Conservation (phyloP, 352 stramenopile species). For the Pythium graminicola region DNA sequence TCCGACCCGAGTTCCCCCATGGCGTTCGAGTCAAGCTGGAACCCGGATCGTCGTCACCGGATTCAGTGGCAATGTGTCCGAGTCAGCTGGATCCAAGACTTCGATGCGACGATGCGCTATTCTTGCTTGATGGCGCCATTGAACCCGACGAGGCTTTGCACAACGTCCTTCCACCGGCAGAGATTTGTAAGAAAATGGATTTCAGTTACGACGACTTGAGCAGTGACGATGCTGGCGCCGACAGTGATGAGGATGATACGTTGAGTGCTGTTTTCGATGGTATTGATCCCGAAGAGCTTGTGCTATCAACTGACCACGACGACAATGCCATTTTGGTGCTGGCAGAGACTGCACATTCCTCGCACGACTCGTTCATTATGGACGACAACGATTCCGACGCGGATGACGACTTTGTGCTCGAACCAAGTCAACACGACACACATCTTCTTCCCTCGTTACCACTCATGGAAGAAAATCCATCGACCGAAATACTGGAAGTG, state of each 20-base stretch:
- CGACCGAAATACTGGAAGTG: not conserved
- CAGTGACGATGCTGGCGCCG: too few species aligned
- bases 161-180: not conserved
- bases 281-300: too few species aligned
- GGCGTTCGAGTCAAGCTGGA: conserved; percentile 12
- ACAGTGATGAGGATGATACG: too few species aligned
- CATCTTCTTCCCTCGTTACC: not conserved
- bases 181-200: too few species aligned
- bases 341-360: too few species aligned
- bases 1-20: not conserved
- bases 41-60: conserved; percentile 26
- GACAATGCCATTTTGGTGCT: too few species aligned
- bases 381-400: not conserved
- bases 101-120: not conserved
- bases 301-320: too few species aligned
- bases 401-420: not conserved
- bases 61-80: conserved; percentile 27
- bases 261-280: too few species aligned
- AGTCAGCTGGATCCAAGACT: not conserved
- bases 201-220: too few species aligned
- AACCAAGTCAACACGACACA: not conserved
- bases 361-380: too few species aligned
- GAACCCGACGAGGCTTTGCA: not conserved
- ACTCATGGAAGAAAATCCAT: not conserved
- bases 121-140: not conserved